Percentiles rank a stretch among this genome's conserved stretches.
Conservation (phyloP, 129 eudicot species). For the Saposhnikovia divaricata region DNA sequence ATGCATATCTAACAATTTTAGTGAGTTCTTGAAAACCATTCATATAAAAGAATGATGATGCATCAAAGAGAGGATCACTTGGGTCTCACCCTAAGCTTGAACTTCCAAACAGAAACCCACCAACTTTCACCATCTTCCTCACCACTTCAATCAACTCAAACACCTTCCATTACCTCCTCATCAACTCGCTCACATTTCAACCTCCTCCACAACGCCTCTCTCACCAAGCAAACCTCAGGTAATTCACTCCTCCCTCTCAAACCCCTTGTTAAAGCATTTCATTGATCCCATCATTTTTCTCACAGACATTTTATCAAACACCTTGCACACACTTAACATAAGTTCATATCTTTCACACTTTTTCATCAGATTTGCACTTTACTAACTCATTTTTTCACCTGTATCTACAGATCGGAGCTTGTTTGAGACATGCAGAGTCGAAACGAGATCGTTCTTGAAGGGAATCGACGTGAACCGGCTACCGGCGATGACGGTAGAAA, state of each 20-base stretch:
- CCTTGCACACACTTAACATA: background rate
- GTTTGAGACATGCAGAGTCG: constrained; percentile 37
- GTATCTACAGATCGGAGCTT: constrained; percentile 49
- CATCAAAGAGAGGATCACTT: constrained; percentile 21
- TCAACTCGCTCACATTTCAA: constrained; percentile 17
- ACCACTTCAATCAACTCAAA: constrained; percentile 22
- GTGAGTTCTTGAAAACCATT: background rate
- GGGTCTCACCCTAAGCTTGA: constrained; percentile 29
- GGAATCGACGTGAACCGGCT: constrained; percentile 88
- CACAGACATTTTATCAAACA: background rate
- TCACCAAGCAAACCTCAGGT: constrained; percentile 10
- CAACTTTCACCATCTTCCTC: background rate
- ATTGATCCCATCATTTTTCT: background rate
- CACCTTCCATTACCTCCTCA: constrained; percentile 16
- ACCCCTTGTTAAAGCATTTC: background rate
- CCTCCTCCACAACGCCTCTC: constrained; percentile 16
- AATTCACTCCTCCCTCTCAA: background rate
- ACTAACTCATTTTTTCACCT: background rate
- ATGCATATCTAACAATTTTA: too few relatives aligned
- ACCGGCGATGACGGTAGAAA: constrained; percentile 41
- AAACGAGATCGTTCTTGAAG: constrained; percentile 55
- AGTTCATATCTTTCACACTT: background rate
- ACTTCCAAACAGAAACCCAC: constrained; percentile 7
- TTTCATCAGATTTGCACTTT: background rate
- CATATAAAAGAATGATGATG: constrained; percentile 15